Evolutionary conservation across 352 stramenopile genomes (phyloP).

Genomic region (Phytophthora syringae): DNA sequence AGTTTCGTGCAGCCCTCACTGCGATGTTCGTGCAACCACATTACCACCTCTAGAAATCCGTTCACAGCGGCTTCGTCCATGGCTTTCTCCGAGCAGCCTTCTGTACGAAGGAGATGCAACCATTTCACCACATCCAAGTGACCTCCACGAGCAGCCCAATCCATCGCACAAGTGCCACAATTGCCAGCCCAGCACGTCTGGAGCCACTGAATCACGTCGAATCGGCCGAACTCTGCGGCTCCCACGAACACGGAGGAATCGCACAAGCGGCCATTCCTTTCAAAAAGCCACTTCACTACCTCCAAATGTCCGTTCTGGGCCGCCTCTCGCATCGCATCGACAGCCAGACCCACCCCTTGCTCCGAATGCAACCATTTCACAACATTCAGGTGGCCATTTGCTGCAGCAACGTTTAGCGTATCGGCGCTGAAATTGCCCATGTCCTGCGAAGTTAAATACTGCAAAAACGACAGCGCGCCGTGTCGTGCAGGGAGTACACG

Average conservation of each 20-base stretch:
- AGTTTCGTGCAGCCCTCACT: conserved; percentile 15
- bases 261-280: background rate
- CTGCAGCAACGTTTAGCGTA: conserved; percentile 13
- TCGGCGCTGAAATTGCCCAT: background rate
- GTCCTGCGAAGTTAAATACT: conserved; percentile 9
- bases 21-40: conserved; percentile 26
- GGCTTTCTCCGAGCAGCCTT: conserved; percentile 9
- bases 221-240: conserved; percentile 10
- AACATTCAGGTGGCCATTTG: conserved; percentile 17
- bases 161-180: conserved; percentile 12
- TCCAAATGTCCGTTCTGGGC: conserved; percentile 9
- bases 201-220: conserved; percentile 21
- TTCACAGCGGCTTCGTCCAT: conserved; percentile 21
- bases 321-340: conserved; percentile 7
- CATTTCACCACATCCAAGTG: conserved; percentile 25
- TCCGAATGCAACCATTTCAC: conserved; percentile 30
- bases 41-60: conserved; percentile 16
- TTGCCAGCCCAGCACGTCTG: background rate
- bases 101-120: conserved; percentile 8
- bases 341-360: background rate
- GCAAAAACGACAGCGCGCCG: conserved; percentile 22
- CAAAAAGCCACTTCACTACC: conserved; percentile 24
- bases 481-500: conserved; percentile 11
- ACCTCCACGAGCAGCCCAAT: conserved; percentile 17
- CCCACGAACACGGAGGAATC: conserved; percentile 1